These are phyloP conservation scores for Ceratocystis colombiana DNA, from an alignment of 2,329 filamentous ascomycete genomes.

Conservation along the genomic window DNA sequence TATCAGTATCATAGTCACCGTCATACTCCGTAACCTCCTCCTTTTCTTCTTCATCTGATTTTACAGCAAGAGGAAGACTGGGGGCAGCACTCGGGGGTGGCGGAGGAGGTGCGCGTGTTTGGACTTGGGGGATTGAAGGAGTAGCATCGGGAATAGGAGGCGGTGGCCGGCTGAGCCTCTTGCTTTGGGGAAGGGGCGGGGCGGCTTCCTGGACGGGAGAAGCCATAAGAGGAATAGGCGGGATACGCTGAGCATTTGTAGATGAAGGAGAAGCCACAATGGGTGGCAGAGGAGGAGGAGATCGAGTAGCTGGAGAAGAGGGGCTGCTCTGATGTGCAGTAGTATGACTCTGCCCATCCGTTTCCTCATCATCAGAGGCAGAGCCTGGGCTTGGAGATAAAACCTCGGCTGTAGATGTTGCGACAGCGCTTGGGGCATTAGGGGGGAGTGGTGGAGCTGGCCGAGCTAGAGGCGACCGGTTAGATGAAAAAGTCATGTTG, in stretches of 20 bases:
- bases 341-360: conserved; percentile 36
- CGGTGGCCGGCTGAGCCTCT: conserved; percentile 47
- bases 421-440: conserved; percentile 42
- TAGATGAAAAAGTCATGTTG: neutral
- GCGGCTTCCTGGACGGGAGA: conserved; percentile 37
- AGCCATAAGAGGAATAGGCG: conserved; percentile 31
- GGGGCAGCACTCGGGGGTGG: conserved; percentile 43
- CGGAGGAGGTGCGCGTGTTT: conserved; percentile 55
- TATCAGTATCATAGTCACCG: conserved; percentile 95
- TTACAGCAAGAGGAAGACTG: conserved; percentile 35
- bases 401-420: conserved; percentile 42
- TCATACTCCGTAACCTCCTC: conserved; percentile 90
- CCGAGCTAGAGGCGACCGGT: conserved; percentile 43
- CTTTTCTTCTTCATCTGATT: conserved; percentile 49
- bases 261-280: conserved; percentile 25
- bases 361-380: conserved; percentile 81
- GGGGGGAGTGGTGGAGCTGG: conserved; percentile 47
- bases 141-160: conserved; percentile 51
- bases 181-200: conserved; percentile 38
- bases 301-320: conserved; percentile 33
- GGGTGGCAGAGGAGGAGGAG: conserved; percentile 37
- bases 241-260: conserved; percentile 29
- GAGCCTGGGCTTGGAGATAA: conserved; percentile 66
- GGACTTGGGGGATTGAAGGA: conserved; percentile 39
- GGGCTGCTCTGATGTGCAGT: conserved; percentile 29